Base-by-base conservation (phyloP, 139 green algal species). In the Micractinium sp. region DNA sequence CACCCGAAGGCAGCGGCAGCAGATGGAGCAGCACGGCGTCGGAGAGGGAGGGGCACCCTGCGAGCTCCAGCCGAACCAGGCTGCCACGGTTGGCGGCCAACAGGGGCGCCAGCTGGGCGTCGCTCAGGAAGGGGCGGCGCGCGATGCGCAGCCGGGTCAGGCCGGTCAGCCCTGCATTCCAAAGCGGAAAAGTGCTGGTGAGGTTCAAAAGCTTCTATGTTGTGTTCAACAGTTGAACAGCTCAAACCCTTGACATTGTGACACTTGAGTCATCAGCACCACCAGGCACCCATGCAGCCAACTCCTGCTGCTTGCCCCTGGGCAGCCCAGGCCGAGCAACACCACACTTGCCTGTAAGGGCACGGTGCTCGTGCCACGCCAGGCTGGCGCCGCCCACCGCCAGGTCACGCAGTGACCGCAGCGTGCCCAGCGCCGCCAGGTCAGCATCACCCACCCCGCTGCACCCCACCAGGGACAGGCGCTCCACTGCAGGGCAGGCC, bases 81-180 rank as follows among this genome's bases (percentile, higher is more conserved):
- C 38, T 87, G 83, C 38, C 38, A 1, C 38, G 66, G 83, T 87
- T 87, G 83, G 83, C 83, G 18, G 83, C 67, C 83, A 87, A 66
- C 83, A 87, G 23, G 22, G 83, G 83, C 16, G 67, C 83, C 38
- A 87, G 83, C 83, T 81, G 67, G 25, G 83, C 83, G 29, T 87
- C 83, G 0, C 38, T 87, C 29, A 87, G 67, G 67, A 81, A 87
- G 29, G 83, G 83, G 14, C 83, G 83, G 67, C 83, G 83, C 1
- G 67, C 63, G 63, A 87, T 66, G 29, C 67, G 83, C 67, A 87
- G 38, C 22, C 83, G 63, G 13, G 83, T 81, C 38, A 87, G 31
- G 31, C 83, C 83, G 13, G 13, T 27, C 39, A 87, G 83, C 22
- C 83, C 83, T 80, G 83, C 83, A 63, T 14, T 5, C 35, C n/a